Conservation (phyloP, 2,329 filamentous ascomycete species). For the Colletotrichum navitas region DNA sequence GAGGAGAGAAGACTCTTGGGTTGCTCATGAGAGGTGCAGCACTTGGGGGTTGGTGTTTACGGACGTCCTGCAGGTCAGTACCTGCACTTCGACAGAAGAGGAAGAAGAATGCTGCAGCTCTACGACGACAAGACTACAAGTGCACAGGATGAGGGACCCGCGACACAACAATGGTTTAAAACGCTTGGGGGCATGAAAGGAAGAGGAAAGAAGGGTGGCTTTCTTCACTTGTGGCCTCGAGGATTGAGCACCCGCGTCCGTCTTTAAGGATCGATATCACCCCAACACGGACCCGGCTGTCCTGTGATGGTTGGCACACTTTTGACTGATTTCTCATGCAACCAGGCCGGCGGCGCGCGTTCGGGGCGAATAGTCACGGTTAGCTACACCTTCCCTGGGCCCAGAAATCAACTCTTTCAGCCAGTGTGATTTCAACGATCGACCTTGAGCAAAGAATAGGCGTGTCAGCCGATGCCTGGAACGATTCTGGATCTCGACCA, state of each 20-base stretch:
- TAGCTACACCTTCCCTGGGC: conserved; percentile 20
- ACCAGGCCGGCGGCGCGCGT: conserved; percentile 15
- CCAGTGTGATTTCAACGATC: neutral
- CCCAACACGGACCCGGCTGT: conserved; percentile 7
- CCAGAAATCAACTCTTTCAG: neutral
- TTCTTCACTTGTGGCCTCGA: neutral
- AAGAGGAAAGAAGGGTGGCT: neutral
- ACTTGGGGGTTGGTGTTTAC: conserved; percentile 8
- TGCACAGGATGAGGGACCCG: neutral
- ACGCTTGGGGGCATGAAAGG: neutral
- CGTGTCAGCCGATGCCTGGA: conserved; percentile 3
- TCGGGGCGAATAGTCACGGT: conserved; percentile 17
- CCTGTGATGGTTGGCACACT: conserved; percentile 16
- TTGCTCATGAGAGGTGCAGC: neutral
- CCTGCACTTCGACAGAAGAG: conserved; percentile 18
- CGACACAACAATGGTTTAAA: neutral
- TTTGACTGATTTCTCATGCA: conserved; percentile 12
- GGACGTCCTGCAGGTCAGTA: conserved; percentile 25
- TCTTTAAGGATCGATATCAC: conserved; percentile 20
- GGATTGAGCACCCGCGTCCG: conserved; percentile 9
- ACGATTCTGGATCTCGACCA: neutral
- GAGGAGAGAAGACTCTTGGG: conserved; percentile 6
- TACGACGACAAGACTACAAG: neutral
- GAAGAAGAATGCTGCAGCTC: neutral
- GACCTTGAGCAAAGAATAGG: neutral